Percentiles rank a stretch among this genome's conserved stretches.
phyloP scores from a whole-genome alignment of 1,139 yeast genomes.

The Geotrichum macrosporum region DNA sequence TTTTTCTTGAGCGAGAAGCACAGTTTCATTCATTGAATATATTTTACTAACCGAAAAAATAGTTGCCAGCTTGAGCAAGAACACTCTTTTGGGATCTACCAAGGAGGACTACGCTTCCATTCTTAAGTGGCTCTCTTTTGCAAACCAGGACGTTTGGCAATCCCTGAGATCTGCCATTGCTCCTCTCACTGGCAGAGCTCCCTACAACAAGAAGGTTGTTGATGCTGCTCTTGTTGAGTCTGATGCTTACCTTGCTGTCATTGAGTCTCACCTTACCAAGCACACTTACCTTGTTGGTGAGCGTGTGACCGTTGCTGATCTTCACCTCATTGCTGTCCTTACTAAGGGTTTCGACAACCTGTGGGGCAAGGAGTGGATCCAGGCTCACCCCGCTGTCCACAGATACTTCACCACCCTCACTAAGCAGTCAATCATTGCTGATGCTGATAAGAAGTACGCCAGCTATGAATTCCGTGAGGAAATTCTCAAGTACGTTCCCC shows the following conservation, averaged over 20 bases:
- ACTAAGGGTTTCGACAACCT: conserved; percentile 62
- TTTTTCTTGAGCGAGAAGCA: neutral
- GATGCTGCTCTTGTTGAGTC: conserved; percentile 52
- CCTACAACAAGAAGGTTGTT: conserved; percentile 77
- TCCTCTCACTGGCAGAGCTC: conserved; percentile 49
- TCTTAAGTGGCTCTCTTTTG: conserved; percentile 77
- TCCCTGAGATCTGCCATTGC: conserved; percentile 40
- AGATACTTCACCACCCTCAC: conserved; percentile 88
- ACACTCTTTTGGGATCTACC: conserved; percentile 57
- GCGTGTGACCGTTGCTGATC: conserved; percentile 80
- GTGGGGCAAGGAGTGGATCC: conserved; percentile 76
- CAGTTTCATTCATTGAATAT: conserved; percentile 24
- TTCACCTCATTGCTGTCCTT: conserved; percentile 57
- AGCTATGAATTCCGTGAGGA: conserved; percentile 35
- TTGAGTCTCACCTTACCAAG: conserved; percentile 47
- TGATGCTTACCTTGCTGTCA: conserved; percentile 33
- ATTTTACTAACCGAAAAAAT: conserved; percentile 21
- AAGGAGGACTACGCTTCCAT: conserved; percentile 65
- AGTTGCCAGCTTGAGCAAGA: conserved; percentile 36
- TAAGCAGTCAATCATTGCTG: conserved; percentile 55
- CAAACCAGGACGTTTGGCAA: conserved; percentile 63
- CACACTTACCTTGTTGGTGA: conserved; percentile 91
- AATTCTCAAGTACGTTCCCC: conserved; percentile 65
- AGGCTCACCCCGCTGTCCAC: conserved; percentile 63
- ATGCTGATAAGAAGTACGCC: conserved; percentile 26